Conservation (phyloP, 2,329 filamentous ascomycete genomes). For the Coleophoma eucalyptorum region DNA sequence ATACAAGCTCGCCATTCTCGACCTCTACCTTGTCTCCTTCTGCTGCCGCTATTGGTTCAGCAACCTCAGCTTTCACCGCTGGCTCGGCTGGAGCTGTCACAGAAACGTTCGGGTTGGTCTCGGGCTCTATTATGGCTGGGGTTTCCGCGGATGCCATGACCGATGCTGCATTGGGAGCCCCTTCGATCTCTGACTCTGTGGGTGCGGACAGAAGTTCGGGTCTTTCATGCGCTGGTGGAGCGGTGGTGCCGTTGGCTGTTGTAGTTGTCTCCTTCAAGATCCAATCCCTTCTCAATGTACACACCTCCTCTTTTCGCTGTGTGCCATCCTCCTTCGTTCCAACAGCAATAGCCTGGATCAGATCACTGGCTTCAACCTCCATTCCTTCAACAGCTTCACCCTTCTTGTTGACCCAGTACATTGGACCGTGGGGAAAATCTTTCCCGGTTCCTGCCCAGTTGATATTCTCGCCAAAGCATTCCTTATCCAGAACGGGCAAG, state of each 20-base stretch:
- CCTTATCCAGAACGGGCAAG: constrained; percentile 65
- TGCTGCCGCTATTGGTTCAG: not conserved
- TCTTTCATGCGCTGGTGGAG: not conserved
- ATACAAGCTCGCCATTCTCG: constrained; percentile 16
- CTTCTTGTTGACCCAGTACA: constrained; percentile 49
- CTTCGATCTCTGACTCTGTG: constrained; percentile 4
- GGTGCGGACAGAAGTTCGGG: constrained; percentile 9
- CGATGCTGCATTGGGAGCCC: not conserved
- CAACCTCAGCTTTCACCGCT: not conserved
- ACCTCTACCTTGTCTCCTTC: constrained; percentile 4
- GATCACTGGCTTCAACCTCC: constrained; percentile 28
- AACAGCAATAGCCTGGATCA: constrained; percentile 48
- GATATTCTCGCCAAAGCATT: constrained; percentile 39
- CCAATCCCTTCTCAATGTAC: constrained; percentile 12
- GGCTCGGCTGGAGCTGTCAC: not conserved
- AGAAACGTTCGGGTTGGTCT: not conserved
- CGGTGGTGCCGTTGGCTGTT: not conserved
- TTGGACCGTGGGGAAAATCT: constrained; percentile 52
- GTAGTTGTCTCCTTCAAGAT: not conserved
- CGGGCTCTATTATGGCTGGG: not conserved
- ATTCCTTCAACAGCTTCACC: constrained; percentile 22
- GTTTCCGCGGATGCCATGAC: not conserved
- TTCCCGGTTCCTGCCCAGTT: constrained; percentile 48
- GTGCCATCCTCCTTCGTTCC: constrained; percentile 43
- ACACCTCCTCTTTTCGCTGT: constrained; percentile 36